Base-by-base conservation (phyloP, 805 yeast species). In the Starmerella roubikii region DNA sequence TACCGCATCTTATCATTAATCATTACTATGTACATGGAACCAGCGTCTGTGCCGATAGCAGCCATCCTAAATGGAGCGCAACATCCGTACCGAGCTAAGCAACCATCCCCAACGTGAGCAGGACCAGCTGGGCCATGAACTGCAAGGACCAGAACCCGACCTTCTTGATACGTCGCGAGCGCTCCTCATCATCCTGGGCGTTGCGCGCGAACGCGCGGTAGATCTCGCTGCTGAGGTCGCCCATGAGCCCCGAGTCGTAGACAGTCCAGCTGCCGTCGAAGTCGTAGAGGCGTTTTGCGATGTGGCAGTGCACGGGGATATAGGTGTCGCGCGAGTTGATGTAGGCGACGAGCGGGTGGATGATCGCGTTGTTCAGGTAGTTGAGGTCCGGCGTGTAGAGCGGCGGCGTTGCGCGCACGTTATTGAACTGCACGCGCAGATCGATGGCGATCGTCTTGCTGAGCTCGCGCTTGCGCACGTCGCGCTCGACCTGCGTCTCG, bases 211-310 rank as follows among this genome's bases (percentile, higher is more conserved):
- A 84, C 15, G 91, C 85, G 48, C 84, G 85, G 58, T 88, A 88
- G 4, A 88, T 91, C 49, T 83, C 93, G 23, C 76, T 76, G 22
- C 91, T 78, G 36, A 91, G 67, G 54, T 88, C 96, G 54, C 81
- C 91, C 94, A 88, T 84, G 43, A 91, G 64, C 37, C 78, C 65
- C 21, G 91, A 78, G 56, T 91, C 98, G 58, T 85, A 91, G 3
- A 84, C 67, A 1, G 98, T 88, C 98, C 98, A 91, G 7, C 94
- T 74, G 0, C 98, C 98, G 51, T 82, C 85, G 56, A 91, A 91
- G 54, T 91, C 98, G 21, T 67, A 64, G 18, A 85, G 60, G 32
- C 73, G 70, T 55, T 91, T 91, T 25, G 78, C 78, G 8, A 91
- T 75, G 3, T 84, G 72, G 54, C 94, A 83, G 44, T 75, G 68